Percentiles rank a stretch among this genome's conserved stretches.
Conservation (phyloP, 202 grass and related monocot species). For the Brachypodium distachyon region DNA sequence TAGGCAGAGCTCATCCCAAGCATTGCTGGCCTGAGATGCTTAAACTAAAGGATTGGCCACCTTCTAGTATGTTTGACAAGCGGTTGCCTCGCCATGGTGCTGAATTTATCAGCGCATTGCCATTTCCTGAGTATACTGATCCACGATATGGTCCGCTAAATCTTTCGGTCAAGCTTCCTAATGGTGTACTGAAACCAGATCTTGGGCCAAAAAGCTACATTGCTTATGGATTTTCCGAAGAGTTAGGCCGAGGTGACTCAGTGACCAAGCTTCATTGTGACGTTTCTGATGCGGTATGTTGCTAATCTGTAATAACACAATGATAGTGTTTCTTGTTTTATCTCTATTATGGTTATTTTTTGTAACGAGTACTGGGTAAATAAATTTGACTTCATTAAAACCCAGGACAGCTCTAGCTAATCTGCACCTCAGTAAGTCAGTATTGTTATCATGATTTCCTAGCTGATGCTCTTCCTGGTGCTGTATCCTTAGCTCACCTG, state of each 20-base stretch:
- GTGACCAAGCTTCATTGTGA: conserved; percentile 94
- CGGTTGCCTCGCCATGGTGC: conserved; percentile 70
- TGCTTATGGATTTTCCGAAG: conserved; percentile 62
- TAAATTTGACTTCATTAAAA: not conserved
- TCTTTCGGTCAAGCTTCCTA: conserved; percentile 65
- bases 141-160: conserved; percentile 59
- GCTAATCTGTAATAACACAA: not conserved
- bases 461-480: not conserved
- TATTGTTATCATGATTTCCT: conserved; percentile 4
- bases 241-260: conserved; percentile 81
- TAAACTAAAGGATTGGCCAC: conserved; percentile 89
- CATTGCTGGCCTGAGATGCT: conserved; percentile 65
- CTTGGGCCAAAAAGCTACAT: conserved; percentile 73
- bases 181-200: conserved; percentile 50
- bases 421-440: not conserved
- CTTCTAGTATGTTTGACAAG: conserved; percentile 58
- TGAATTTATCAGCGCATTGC: conserved; percentile 71
- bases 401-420: not conserved
- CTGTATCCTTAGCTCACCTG: not conserved
- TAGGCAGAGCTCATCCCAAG: conserved; percentile 33
- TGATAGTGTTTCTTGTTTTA: not conserved
- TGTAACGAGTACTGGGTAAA: not conserved
- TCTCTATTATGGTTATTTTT: not conserved
- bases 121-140: conserved; percentile 86
- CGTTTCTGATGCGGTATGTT: conserved; percentile 76